Conservation (phyloP, 106 monocot genomes). For the Acorus calamus region DNA sequence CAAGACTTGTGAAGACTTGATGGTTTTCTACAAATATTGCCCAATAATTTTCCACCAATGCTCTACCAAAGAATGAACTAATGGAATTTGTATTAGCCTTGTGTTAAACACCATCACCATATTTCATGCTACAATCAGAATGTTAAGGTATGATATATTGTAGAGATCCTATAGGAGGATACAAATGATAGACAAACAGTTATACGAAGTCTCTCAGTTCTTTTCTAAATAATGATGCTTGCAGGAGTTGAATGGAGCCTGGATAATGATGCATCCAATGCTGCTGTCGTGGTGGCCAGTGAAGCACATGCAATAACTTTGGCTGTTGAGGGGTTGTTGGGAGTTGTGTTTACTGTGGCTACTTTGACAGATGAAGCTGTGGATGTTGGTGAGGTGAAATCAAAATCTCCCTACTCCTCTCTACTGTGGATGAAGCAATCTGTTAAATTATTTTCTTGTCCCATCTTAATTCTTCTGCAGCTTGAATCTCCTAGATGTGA, state of each 20-base stretch:
- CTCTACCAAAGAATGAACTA: too few species aligned
- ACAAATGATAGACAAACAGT: neutral
- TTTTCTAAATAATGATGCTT: conserved; percentile 8
- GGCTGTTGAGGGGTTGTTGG: conserved; percentile 91
- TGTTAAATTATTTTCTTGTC: conserved; percentile 1
- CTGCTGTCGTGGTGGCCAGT: conserved; percentile 97
- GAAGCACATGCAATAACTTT: conserved; percentile 99
- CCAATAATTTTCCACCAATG: too few species aligned
- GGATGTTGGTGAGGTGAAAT: conserved; percentile 83
- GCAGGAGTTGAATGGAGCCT: conserved; percentile 98
- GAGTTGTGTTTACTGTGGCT: conserved; percentile 94
- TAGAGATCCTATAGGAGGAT: neutral
- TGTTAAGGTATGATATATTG: too few species aligned
- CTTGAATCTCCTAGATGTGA: conserved; percentile 85
- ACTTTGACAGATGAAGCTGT: conserved; percentile 96
- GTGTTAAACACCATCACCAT: too few species aligned
- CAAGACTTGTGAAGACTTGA: too few species aligned
- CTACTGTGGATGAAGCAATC: neutral
- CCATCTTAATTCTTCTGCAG: conserved; percentile 26
- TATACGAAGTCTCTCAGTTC: neutral
- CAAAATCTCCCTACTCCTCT: conserved; percentile 1
- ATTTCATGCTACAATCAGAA: too few species aligned
- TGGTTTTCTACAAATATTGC: too few species aligned
- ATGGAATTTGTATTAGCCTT: too few species aligned
- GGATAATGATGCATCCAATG: conserved; percentile 99